Percentiles rank a stretch among this genome's conserved stretches.
Evolutionary conservation across 176 grass and related monocot species (phyloP).

Genomic region (Musa schizocarpa): DNA sequence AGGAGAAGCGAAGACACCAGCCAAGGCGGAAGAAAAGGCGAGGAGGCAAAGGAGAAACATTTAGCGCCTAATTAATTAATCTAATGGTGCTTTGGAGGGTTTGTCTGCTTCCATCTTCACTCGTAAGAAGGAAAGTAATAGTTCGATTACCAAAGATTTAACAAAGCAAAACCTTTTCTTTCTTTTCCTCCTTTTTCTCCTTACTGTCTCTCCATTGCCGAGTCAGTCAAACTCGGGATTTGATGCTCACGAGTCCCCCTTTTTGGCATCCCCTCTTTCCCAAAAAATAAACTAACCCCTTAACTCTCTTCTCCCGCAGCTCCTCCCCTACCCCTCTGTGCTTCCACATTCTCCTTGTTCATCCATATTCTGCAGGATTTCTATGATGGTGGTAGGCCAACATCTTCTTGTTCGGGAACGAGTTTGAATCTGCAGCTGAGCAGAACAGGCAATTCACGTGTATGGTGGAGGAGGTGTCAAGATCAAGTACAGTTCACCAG

Average conservation of each 20-base stretch:
- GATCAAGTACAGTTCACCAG: no score
- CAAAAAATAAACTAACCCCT: not conserved
- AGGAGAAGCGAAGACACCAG: not conserved
- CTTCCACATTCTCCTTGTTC: no score
- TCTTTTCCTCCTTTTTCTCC: not conserved
- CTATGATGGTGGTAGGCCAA: no score
- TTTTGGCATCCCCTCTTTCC: slow-evolving; percentile 22
- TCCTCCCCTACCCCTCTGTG: no score
- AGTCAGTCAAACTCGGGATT: slow-evolving; percentile 66
- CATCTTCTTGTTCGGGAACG: no score
- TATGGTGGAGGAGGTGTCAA: no score
- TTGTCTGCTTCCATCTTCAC: not conserved
- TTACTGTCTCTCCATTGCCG: slow-evolving; percentile 31
- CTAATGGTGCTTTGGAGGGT: not conserved
- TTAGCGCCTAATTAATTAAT: not conserved
- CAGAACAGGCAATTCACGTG: no score
- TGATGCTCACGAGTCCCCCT: slow-evolving; percentile 55
- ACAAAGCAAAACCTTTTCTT: slow-evolving; percentile 2
- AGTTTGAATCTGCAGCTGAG: no score
- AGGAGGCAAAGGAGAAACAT: not conserved
- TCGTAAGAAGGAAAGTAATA: not conserved
- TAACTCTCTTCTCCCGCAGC: no score
- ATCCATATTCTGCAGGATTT: no score
- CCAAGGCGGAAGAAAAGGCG: not conserved
- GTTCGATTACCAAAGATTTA: not conserved